These are phyloP conservation scores for Strigomonas culicis DNA, from an alignment of 208 protist genomes.

Conservation along the genomic window DNA sequence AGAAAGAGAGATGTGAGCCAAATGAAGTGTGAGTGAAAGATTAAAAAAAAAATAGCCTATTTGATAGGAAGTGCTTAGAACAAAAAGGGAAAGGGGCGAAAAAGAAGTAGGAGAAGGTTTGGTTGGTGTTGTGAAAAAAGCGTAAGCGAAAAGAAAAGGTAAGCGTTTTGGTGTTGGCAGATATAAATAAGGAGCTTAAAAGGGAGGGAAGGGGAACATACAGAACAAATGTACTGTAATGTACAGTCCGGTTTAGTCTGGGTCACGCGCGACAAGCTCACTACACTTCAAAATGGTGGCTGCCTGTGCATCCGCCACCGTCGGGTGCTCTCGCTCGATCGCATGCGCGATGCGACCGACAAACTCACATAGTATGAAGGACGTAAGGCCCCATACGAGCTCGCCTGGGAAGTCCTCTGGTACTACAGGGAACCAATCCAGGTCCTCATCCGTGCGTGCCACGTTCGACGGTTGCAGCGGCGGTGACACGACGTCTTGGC, in stretches of 20 bases:
- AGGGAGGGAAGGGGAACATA: background rate
- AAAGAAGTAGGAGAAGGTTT: too few species aligned
- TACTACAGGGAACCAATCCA: conserved; percentile 44
- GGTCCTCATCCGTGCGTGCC: conserved; percentile 32
- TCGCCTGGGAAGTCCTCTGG: conserved; percentile 67
- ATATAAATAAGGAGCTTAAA: background rate
- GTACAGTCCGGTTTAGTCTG: background rate
- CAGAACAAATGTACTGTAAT: background rate
- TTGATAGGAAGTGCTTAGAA: too few species aligned
- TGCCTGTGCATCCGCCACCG: conserved; percentile 1
- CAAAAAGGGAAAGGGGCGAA: too few species aligned
- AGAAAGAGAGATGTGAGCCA: background rate
- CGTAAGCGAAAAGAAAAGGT: too few species aligned
- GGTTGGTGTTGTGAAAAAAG: too few species aligned
- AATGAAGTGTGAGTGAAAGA: background rate
- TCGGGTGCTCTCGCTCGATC: conserved; percentile 20
- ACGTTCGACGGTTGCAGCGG: conserved; percentile 25
- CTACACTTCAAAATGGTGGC: conserved; percentile 13
- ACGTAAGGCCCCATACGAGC: conserved; percentile 83
- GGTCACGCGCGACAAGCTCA: conserved; percentile 5
- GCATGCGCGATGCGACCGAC: conserved; percentile 43
- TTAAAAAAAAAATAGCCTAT: too few species aligned
- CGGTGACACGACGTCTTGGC: conserved; percentile 19
- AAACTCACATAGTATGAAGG: conserved; percentile 70
- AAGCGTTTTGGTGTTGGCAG: too few species aligned